These are phyloP conservation scores for Biscutella laevigata DNA, from an alignment of 441 rosid species.

Conservation along the genomic window DNA sequence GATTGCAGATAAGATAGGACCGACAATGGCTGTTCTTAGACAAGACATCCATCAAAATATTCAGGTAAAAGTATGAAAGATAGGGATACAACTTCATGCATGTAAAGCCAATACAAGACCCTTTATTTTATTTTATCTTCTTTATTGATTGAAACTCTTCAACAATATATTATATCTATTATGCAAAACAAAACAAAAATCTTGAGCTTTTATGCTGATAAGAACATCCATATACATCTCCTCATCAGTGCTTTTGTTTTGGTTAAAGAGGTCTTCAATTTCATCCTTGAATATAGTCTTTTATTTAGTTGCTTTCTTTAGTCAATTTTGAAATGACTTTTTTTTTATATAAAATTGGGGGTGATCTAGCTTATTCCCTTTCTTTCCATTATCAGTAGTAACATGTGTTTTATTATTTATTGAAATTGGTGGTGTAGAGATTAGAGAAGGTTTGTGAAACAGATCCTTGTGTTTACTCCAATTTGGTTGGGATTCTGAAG, in stretches of 20 bases:
- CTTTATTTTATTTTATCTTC: constrained; percentile 12
- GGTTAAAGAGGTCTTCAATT: constrained; percentile 3
- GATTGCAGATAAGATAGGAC: constrained; percentile 89
- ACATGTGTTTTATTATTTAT: neutral
- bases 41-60: constrained; percentile 76
- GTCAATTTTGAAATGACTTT: constrained; percentile 12
- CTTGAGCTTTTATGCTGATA: constrained; percentile 16
- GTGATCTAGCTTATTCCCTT: neutral
- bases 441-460: constrained; percentile 51
- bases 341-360: constrained; percentile 2
- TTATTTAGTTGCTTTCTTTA: constrained; percentile 25
- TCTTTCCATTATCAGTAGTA: neutral
- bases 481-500: constrained; percentile 61
- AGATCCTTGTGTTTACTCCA: constrained; percentile 47
- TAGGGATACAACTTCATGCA: constrained; percentile 14
- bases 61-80: constrained; percentile 49
- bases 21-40: constrained; percentile 89
- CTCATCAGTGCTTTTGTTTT: neutral
- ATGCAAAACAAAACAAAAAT: too few relatives aligned
- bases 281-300: constrained; percentile 4
- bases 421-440: constrained; percentile 37
- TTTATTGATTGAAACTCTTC: constrained; percentile 11
- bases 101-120: constrained; percentile 1
- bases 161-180: too few relatives aligned
- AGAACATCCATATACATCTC: constrained; percentile 8